phyloP scores from a whole-genome alignment of 1,284 basidiomycete genomes.

The Apiotrichum gracile region DNA sequence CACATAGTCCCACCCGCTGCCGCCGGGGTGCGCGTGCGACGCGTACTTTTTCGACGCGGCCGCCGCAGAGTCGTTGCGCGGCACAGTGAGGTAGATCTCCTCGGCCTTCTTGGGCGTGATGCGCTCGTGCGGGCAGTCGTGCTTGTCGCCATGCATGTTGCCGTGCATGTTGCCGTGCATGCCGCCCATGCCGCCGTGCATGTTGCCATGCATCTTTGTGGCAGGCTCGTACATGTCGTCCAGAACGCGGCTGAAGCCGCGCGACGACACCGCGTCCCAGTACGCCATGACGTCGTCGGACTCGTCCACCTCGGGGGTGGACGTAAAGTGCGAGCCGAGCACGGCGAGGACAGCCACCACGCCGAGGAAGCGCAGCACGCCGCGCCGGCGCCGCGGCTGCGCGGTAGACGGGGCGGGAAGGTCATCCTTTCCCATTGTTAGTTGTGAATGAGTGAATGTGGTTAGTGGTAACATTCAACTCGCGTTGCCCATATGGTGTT shows the following conservation, averaged over 20 bases:
- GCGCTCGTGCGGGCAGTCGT: not conserved
- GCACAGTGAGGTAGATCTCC: constrained; percentile 40
- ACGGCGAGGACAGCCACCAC: not conserved
- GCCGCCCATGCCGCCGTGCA: not conserved
- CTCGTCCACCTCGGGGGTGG: not conserved
- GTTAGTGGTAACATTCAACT: too few species aligned
- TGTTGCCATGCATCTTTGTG: not conserved
- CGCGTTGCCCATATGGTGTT: too few species aligned
- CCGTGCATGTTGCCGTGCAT: not conserved
- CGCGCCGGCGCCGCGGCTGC: not conserved
- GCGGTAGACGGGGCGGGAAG: not conserved
- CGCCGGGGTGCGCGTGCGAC: constrained; percentile 39
- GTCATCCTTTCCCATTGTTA: not conserved
- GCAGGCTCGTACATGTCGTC: not conserved
- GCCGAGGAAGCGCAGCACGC: not conserved
- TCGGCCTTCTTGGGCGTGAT: constrained; percentile 38
- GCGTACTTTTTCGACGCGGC: constrained; percentile 42
- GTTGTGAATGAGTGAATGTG: not conserved
- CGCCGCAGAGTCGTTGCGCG: constrained; percentile 33
- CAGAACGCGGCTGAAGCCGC: not conserved
- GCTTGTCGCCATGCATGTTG: not conserved
- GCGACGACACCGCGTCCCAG: not conserved
- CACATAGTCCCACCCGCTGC: constrained; percentile 42
- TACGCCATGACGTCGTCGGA: not conserved
- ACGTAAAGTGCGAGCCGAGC: not conserved